Evolutionary conservation across 2,329 filamentous ascomycete species (phyloP).

Genomic region (Chaetomium strumarium): DNA sequence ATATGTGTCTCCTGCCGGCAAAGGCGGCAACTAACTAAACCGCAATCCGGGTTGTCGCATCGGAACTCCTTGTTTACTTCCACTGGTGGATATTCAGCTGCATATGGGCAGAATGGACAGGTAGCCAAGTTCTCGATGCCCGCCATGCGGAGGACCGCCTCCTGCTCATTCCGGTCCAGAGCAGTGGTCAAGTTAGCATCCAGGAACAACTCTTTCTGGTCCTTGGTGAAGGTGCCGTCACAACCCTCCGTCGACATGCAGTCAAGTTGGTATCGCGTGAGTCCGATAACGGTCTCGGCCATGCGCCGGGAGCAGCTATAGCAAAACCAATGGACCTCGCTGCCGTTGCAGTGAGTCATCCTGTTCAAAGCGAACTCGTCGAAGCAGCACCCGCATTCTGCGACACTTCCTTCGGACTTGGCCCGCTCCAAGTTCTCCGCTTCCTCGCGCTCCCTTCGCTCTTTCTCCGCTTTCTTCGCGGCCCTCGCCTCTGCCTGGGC

Average conservation of each 20-base stretch:
- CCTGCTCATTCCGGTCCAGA: constrained; percentile 65
- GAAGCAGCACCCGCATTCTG: constrained; percentile 72
- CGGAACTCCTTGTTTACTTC: constrained; percentile 66
- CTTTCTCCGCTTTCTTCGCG: constrained; percentile 21
- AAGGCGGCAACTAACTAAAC: constrained; percentile 57
- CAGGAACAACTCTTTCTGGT: constrained; percentile 52
- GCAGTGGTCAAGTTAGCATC: constrained; percentile 52
- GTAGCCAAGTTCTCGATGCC: constrained; percentile 65
- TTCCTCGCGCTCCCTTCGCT: constrained; percentile 32
- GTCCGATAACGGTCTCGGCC: constrained; percentile 63
- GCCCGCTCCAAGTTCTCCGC: constrained; percentile 38
- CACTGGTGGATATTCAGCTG: constrained; percentile 63
- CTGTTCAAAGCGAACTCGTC: constrained; percentile 59
- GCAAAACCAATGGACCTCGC: constrained; percentile 62
- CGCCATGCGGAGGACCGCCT: constrained; percentile 62
- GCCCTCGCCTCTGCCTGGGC: constrained; percentile 26
- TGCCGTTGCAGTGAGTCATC: constrained; percentile 61
- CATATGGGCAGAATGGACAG: constrained; percentile 80
- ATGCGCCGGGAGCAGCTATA: constrained; percentile 56
- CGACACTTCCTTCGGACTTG: constrained; percentile 44
- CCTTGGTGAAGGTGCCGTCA: constrained; percentile 50
- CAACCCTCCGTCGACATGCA: constrained; percentile 71
- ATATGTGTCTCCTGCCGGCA: constrained; percentile 66
- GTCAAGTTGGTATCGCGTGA: constrained; percentile 58
- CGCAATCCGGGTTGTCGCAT: constrained; percentile 62